These are phyloP conservation scores for Lodderomyces pseudojiufengensis DNA, from an alignment of 1,139 yeast species.

Conservation along the genomic window DNA sequence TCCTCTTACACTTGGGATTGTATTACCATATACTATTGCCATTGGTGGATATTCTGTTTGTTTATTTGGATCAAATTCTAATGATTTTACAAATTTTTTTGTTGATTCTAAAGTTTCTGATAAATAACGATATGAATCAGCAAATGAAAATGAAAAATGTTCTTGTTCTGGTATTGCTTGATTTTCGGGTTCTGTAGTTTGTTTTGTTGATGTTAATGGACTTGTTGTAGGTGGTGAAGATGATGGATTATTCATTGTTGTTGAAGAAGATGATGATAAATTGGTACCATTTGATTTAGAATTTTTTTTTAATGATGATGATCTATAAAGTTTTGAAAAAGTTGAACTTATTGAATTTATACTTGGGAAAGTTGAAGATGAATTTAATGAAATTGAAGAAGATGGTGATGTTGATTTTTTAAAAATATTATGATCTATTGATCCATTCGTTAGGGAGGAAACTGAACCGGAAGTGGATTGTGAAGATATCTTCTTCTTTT, in stretches of 20 bases:
- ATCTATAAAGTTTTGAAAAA: conserved; percentile 11
- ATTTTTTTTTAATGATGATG: conserved; percentile 7
- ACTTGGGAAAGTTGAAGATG: conserved; percentile 18
- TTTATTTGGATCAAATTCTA: conserved; percentile 49
- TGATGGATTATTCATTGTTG: too few species aligned
- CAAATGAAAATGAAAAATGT: conserved; percentile 36
- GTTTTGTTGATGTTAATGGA: conserved; percentile 1
- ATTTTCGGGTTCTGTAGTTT: background rate
- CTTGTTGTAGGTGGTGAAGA: background rate
- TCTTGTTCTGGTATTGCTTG: conserved; percentile 11
- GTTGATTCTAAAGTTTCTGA: conserved; percentile 58
- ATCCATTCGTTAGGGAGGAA: background rate
- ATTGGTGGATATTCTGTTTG: conserved; percentile 68
- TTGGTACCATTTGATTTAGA: background rate
- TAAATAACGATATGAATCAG: conserved; percentile 65
- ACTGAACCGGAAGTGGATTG: background rate
- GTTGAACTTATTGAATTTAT: conserved; percentile 15
- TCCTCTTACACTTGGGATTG: conserved; percentile 82
- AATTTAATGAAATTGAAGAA: conserved; percentile 6
- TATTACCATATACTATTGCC: conserved; percentile 75
- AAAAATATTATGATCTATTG: background rate
- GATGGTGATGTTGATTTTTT: conserved; percentile 1
- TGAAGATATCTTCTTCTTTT: background rate
- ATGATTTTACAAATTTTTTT: conserved; percentile 52
- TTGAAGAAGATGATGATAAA: background rate